These are phyloP conservation scores for Fusarium sp. DNA, from an alignment of 2,329 filamentous ascomycete species.

Conservation along the genomic window DNA sequence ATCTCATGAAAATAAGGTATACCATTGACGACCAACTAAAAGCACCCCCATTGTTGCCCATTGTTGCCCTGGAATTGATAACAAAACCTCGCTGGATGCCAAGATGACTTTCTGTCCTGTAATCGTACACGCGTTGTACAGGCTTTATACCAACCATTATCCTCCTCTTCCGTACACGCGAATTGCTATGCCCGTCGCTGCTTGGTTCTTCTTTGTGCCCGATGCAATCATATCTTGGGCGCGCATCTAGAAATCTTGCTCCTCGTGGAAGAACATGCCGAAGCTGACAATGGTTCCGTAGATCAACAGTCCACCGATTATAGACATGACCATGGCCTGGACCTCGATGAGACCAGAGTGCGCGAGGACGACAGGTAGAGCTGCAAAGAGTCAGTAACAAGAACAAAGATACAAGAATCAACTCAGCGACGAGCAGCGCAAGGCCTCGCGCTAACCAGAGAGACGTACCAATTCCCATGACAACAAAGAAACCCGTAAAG, in stretches of 20 bases:
- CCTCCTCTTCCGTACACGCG: slow-evolving; percentile 28
- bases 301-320: slow-evolving; percentile 90
- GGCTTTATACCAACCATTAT: slow-evolving; percentile 13
- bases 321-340: slow-evolving; percentile 94
- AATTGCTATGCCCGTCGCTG: slow-evolving; percentile 2
- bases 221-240: background rate
- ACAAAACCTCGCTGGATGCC: no score
- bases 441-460: background rate
- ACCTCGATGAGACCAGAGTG: slow-evolving; percentile 85
- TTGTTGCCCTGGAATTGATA: slow-evolving; percentile 1
- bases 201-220: background rate
- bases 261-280: slow-evolving; percentile 97
- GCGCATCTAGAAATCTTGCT: slow-evolving; percentile 83
- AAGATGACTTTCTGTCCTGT: slow-evolving; percentile 4
- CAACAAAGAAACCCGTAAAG: slow-evolving; percentile 91
- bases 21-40: slow-evolving; percentile 26
- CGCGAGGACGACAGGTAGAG: slow-evolving; percentile 86
- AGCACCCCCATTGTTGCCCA: slow-evolving; percentile 6
- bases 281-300: slow-evolving; percentile 99
- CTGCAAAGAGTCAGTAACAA: slow-evolving; percentile 59
- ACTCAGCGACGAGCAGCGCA: background rate
- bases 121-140: slow-evolving; percentile 40
- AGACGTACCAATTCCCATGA: slow-evolving; percentile 94
- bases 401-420: background rate
- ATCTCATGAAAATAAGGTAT: slow-evolving; percentile 24